Percentiles rank a stretch among this genome's conserved stretches.
phyloP scores from a whole-genome alignment of 2,329 filamentous ascomycete species.

The Paecilomyces variotii region DNA sequence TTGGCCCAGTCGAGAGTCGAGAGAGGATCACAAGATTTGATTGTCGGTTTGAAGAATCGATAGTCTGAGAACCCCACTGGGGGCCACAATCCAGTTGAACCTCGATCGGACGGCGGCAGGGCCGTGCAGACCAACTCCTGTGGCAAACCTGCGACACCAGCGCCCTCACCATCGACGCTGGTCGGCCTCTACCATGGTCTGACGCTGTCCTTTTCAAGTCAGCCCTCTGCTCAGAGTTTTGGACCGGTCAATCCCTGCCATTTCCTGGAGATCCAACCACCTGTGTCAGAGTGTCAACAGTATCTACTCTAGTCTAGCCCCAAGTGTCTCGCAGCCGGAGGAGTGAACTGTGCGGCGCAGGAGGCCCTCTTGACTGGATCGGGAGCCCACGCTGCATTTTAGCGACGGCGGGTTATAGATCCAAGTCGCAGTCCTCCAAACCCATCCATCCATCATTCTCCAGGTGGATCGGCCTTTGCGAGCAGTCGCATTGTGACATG shows the following conservation, averaged over 20 bases:
- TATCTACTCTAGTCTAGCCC: neutral
- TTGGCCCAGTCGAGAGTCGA: neutral
- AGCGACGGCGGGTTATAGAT: neutral
- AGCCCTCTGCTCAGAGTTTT: neutral
- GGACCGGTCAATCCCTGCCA: neutral
- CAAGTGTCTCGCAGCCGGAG: neutral
- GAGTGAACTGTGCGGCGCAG: neutral
- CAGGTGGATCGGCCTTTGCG: neutral
- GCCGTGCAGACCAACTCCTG: neutral
- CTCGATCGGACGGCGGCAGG: neutral
- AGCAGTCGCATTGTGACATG: conserved; percentile 1
- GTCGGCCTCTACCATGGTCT: neutral
- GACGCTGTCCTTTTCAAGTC: neutral
- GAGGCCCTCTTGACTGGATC: neutral
- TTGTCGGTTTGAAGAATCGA: conserved; percentile 1
- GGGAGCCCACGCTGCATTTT: neutral
- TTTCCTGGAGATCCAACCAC: neutral
- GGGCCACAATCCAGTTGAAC: neutral
- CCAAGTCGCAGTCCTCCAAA: neutral
- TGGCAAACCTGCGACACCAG: conserved; percentile 3
- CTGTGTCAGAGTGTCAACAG: neutral
- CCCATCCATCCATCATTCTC: neutral
- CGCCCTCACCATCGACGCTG: conserved; percentile 1
- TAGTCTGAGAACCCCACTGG: conserved; percentile 1
- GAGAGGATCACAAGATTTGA: neutral